Evolutionary conservation across 2,329 filamentous ascomycete species (phyloP), one percentile per base, ranked within the genome.

Genomic region (Tetracladium maxilliforme): DNA sequence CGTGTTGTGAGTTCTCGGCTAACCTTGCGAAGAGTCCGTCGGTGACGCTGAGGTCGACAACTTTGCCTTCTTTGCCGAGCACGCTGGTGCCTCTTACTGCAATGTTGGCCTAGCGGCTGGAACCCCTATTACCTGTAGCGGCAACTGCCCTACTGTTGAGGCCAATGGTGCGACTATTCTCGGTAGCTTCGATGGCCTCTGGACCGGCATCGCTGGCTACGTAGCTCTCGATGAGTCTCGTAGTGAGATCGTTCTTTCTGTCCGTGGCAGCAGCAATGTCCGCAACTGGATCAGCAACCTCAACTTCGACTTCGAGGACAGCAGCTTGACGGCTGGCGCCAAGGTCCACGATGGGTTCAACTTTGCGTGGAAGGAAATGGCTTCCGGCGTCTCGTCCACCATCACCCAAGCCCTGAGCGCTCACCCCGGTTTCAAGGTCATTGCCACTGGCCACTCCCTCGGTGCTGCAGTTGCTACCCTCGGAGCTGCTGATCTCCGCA

Each of bases 401-500:
- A 26, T 45, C 6, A 27, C 24, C 8, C 14, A 29, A 3, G 28
- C 37, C 10, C 25, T 32, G 7, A 29, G 27, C 4, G 17, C 26
- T 8, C 14, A 40, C 21, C 42, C 41, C 6, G 22, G 14, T 7
- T 46, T 42, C 28, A 30, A 25, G 14, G 24, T 44, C 17, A 27
- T 38, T n/a, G 31, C 37, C 16, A 44, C 39, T 1, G 43, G 43
- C 5, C 43, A 47, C 19, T 39, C 34, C 10, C 36, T 48, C 4
- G 45, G 45, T 4, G 45, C 35, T 7, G 43, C 41, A 5, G 24
- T 48, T 11, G 40, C 42, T 4, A 39, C 42, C 1, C 25, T 48
- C 8, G 30, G 37, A 2, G 42, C 35, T 2, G 34, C 43, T 4
- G 30, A 35, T 16, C 24, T 42, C 11, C 31, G 38, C 15, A 32